These are phyloP conservation scores for Phoma sp. DNA, from an alignment of 2,329 filamentous ascomycete genomes.

Conservation along the genomic window DNA sequence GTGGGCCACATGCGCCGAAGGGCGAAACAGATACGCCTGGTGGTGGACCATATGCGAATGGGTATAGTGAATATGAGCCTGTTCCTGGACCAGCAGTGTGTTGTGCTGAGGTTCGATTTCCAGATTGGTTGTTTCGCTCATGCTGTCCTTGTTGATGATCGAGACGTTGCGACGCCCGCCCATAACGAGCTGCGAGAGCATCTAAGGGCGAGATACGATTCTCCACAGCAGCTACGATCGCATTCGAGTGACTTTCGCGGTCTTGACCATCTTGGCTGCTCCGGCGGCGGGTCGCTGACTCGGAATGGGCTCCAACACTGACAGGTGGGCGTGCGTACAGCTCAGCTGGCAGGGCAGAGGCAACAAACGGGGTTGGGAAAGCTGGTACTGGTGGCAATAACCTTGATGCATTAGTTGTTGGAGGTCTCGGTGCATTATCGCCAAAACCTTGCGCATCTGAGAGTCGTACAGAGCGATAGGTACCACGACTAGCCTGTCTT, in stretches of 20 bases:
- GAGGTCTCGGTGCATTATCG: constrained; percentile 5
- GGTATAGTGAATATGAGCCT: neutral
- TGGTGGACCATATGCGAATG: neutral
- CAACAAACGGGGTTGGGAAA: neutral
- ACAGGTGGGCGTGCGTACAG: constrained; percentile 32
- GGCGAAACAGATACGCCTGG: neutral
- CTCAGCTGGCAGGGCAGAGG: constrained; percentile 29
- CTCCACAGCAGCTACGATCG: constrained; percentile 1
- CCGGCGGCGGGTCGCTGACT: neutral
- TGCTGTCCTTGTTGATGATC: neutral
- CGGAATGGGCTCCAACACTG: neutral
- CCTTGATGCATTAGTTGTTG: neutral
- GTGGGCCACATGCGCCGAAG: neutral
- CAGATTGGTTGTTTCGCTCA: neutral
- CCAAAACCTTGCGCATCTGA: constrained; percentile 13
- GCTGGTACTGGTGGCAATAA: neutral
- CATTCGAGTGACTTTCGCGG: neutral
- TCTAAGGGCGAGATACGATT: constrained; percentile 8
- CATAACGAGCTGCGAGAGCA: constrained; percentile 2
- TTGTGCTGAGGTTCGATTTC: neutral
- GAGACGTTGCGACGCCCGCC: constrained; percentile 6
- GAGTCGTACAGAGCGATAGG: constrained; percentile 31
- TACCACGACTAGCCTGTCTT: constrained; percentile 23
- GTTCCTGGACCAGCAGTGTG: neutral
- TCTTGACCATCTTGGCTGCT: neutral